Percentiles rank a stretch among this genome's conserved stretches.
Evolutionary conservation across 352 stramenopile genomes (phyloP).

Genomic region (Blastocystis sp.): DNA sequence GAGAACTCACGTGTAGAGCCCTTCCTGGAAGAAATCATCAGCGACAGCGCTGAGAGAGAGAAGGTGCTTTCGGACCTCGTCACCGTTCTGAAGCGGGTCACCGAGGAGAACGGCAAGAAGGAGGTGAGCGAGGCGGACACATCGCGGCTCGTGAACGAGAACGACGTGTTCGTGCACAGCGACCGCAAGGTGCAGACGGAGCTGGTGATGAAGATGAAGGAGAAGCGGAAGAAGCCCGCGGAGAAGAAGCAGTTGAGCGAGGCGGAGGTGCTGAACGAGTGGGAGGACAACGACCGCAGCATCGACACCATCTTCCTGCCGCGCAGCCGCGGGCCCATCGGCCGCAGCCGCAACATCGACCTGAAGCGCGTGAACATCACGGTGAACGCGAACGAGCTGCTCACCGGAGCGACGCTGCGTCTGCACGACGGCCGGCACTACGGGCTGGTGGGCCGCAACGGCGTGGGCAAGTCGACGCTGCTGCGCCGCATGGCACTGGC

Average conservation of each 20-base stretch:
- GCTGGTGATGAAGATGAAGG: constrained; percentile 30
- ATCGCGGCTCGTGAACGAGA: constrained; percentile 22
- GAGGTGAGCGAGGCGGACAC: constrained; percentile 28
- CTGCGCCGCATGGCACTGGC: constrained; percentile 73
- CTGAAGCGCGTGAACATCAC: constrained; percentile 66
- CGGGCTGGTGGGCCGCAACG: constrained; percentile 77
- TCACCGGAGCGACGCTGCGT: constrained; percentile 50
- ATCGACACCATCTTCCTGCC: constrained; percentile 67
- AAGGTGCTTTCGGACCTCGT: constrained; percentile 40
- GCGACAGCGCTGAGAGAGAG: background rate
- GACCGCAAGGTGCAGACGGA: constrained; percentile 18
- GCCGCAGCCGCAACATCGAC: constrained; percentile 51
- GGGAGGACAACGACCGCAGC: constrained; percentile 58
- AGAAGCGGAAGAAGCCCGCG: constrained; percentile 34
- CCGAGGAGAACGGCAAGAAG: constrained; percentile 34
- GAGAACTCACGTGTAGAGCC: background rate
- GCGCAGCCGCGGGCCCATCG: constrained; percentile 49
- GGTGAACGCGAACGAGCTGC: constrained; percentile 55
- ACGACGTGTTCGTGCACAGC: constrained; percentile 30
- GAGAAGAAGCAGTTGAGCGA: constrained; percentile 38
- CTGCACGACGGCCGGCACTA: constrained; percentile 69
- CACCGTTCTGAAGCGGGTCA: constrained; percentile 7
- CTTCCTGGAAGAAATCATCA: background rate
- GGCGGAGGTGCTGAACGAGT: constrained; percentile 41
- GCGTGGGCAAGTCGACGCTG: constrained; percentile 77